phyloP scores from a whole-genome alignment of 192 early-diverging fungal genomes.

The Mortierella claussenii region DNA sequence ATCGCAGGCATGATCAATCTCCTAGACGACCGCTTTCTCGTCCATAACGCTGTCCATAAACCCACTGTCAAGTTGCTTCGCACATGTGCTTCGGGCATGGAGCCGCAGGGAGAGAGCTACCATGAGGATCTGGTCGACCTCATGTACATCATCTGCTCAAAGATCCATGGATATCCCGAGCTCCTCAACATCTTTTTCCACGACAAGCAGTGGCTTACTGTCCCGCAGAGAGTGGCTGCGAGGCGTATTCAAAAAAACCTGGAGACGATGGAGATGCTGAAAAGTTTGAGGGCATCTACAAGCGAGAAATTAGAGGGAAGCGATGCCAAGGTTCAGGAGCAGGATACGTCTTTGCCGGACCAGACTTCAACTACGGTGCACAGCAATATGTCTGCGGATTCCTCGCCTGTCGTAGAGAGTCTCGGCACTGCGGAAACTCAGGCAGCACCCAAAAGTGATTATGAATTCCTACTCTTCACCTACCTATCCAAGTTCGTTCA shows the following conservation, averaged over 20 bases:
- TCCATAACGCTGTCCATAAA: slow-evolving; percentile 90
- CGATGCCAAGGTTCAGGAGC: slow-evolving; percentile 9
- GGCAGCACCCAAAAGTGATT: slow-evolving; percentile 57
- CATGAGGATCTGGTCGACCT: slow-evolving; percentile 75
- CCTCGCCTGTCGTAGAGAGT: slow-evolving; percentile 24
- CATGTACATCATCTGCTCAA: slow-evolving; percentile 82
- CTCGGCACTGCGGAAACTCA: slow-evolving; percentile 53
- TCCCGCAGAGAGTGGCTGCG: slow-evolving; percentile 58
- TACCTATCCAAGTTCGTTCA: slow-evolving; percentile 93
- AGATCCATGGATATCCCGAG: slow-evolving; percentile 81
- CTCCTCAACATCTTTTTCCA: slow-evolving; percentile 84
- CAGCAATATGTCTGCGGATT: slow-evolving; percentile 3
- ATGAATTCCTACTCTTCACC: slow-evolving; percentile 89
- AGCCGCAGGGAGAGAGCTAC: slow-evolving; percentile 61
- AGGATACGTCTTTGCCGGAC: slow-evolving; percentile 11
- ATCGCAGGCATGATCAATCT: slow-evolving; percentile 84
- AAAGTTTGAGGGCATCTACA: slow-evolving; percentile 14
- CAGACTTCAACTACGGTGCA: slow-evolving; percentile 17
- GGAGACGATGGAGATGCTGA: slow-evolving; percentile 47
- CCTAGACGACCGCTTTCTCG: slow-evolving; percentile 88
- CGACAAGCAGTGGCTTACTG: slow-evolving; percentile 69
- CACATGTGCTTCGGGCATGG: slow-evolving; percentile 65
- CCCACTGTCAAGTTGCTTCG: slow-evolving; percentile 83
- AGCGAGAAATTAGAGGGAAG: background rate
- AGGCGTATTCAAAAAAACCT: slow-evolving; percentile 35